phyloP scores from a whole-genome alignment of 345 rosid genomes.

The Moricandia arvensis region DNA sequence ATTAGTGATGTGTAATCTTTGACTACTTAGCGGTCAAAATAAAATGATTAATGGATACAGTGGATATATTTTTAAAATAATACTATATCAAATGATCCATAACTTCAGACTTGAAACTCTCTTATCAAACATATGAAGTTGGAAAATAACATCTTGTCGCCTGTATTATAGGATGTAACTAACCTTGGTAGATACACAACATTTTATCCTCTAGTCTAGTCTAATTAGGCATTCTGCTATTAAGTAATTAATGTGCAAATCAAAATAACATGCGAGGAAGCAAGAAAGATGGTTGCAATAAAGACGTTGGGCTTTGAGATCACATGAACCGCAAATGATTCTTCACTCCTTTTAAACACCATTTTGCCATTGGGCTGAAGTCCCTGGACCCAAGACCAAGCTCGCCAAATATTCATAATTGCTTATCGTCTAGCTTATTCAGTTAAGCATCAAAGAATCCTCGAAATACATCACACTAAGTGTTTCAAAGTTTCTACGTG shows the following conservation, averaged over 20 bases:
- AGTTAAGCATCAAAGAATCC: neutral
- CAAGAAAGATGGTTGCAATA: neutral
- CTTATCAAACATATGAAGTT: neutral
- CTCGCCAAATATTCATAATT: neutral
- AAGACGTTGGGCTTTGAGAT: slow-evolving; percentile 5
- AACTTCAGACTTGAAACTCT: neutral
- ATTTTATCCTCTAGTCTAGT: neutral
- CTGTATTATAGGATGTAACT: neutral
- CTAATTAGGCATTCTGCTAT: neutral
- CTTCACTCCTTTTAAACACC: neutral
- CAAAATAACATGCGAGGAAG: neutral
- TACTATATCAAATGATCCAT: neutral
- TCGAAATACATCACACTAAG: neutral
- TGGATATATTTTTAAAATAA: neutral
- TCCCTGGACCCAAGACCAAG: neutral
- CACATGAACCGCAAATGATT: neutral
- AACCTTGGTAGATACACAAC: neutral
- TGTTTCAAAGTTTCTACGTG: neutral
- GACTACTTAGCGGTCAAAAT: slow-evolving; percentile 9
- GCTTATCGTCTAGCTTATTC: neutral
- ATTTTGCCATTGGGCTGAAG: neutral
- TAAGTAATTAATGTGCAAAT: neutral
- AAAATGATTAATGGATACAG: neutral
- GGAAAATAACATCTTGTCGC: neutral
- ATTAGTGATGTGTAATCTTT: slow-evolving; percentile 24